Evolutionary conservation across 441 rosid species (phyloP).

Genomic region (Capsella rubella): DNA sequence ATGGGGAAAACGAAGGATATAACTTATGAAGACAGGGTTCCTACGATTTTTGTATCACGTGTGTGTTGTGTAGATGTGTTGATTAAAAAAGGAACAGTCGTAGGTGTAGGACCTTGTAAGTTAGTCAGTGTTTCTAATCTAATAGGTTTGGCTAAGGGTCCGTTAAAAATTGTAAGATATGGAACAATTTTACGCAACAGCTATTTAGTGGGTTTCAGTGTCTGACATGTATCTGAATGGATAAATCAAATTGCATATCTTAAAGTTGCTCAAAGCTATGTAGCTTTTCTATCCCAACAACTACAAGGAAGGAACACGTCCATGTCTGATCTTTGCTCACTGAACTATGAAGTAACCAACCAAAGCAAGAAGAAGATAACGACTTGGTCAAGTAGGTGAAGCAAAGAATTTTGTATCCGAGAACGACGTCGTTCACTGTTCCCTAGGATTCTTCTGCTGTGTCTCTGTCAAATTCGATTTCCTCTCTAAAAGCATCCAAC

Average conservation of each 20-base stretch:
- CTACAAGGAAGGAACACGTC: not conserved
- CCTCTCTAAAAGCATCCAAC: no score
- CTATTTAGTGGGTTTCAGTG: not conserved
- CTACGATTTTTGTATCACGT: not conserved
- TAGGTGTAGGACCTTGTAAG: constrained; percentile 6
- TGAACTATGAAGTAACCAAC: no score
- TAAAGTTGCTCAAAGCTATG: not conserved
- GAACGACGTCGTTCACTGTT: constrained; percentile 3
- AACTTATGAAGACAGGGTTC: constrained; percentile 25
- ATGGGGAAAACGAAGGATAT: constrained; percentile 73
- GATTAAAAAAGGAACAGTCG: not conserved
- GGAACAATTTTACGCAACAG: not conserved
- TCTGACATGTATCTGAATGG: not conserved
- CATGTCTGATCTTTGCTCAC: no score
- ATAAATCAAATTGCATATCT: no score
- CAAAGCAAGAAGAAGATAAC: no score
- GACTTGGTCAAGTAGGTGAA: constrained; percentile 16
- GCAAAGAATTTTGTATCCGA: constrained; percentile 30
- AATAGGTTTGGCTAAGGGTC: not conserved
- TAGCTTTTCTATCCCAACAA: not conserved
- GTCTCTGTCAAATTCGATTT: no score
- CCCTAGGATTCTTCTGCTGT: constrained; percentile 3
- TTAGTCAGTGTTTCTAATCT: not conserved
- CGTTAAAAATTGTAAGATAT: not conserved
- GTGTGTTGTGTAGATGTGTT: not conserved